phyloP scores from a whole-genome alignment of 495 filamentous ascomycete species.

The Hypoxylon rickii region DNA sequence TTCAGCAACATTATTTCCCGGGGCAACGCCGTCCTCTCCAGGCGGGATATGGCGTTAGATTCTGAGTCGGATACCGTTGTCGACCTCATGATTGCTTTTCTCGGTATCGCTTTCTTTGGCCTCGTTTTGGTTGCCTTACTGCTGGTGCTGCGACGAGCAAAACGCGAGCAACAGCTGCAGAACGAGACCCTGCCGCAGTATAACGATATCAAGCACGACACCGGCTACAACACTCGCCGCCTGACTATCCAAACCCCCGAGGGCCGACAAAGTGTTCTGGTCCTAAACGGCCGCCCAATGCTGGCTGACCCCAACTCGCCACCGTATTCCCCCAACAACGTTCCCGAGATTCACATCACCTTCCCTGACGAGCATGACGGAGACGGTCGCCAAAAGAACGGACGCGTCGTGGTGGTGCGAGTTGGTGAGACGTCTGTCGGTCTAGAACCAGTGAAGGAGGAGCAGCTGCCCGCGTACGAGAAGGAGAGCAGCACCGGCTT shows the following conservation, averaged over 20 bases:
- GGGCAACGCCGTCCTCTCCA: conserved; percentile 42
- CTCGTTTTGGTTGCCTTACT: conserved; percentile 69
- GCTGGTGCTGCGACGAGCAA: conserved; percentile 67
- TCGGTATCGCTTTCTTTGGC: conserved; percentile 73
- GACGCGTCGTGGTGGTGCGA: conserved; percentile 86
- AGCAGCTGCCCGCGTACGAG: conserved; percentile 85
- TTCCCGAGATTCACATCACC: conserved; percentile 97
- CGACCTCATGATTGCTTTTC: conserved; percentile 76
- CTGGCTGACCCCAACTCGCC: conserved; percentile 74
- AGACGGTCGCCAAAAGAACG: conserved; percentile 80
- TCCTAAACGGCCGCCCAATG: conserved; percentile 72
- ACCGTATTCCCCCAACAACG: conserved; percentile 73
- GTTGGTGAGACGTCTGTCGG: conserved; percentile 88
- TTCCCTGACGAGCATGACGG: conserved; percentile 96
- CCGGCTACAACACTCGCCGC: conserved; percentile 51
- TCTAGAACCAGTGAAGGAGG: conserved; percentile 81
- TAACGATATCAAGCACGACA: conserved; percentile 55
- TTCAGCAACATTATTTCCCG: conserved; percentile 57
- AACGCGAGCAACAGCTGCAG: conserved; percentile 52
- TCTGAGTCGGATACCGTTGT: conserved; percentile 56
- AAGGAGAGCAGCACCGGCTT: conserved; percentile 75
- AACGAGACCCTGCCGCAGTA: conserved; percentile 62
- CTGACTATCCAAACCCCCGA: conserved; percentile 60
- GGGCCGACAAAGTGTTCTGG: conserved; percentile 73
- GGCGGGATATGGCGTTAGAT: conserved; percentile 46